Evolutionary conservation across 2,329 filamentous ascomycete species (phyloP), one percentile per base, ranked within the genome.

Genomic region (Xylariaceae sp.): DNA sequence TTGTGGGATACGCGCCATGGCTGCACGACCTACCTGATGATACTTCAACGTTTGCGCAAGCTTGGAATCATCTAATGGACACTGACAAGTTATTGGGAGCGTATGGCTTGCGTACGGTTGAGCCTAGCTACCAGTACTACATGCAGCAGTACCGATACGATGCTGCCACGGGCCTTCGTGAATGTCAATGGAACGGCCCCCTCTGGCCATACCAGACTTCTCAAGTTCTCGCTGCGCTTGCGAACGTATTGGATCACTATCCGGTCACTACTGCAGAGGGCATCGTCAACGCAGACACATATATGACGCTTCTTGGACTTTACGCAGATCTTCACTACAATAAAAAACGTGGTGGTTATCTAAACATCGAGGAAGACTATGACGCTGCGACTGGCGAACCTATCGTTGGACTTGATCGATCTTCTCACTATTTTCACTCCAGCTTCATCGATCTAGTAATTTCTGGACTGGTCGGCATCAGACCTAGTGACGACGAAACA

Each of bases 351-450:
- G 51, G 51, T 6, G 51, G 51, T 6, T 31, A 32, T 32, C 51
- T 53, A n/a, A 50, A 50, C 19, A 50, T 53, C 11, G 51, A 53
- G 18, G 51, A 53, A 31, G 51, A 53, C 14, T 53, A 53, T 12
- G 44, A 50, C 27, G 31, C 40, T 5, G 38, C 30, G 4, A 50
- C 32, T 6, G 47, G 51, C 7, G 35, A 31, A 7, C 47, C 51
- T 7, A 53, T 53, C 22, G 51, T 53, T 10, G 47, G 51, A 5
- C 18, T 53, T 4, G 47, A 53, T 18, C 47, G 51, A 14, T 53
- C 51, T 14, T 50, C 51, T 12, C 51, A 53, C 36, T 53, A 53
- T 44, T 53, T 53, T 44, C 51, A 53, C 30, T 53, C 51, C 14
- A 53, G 51, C 39, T 53, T 42, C 36, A 18, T 45, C 3, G 51